Base-by-base conservation (phyloP, 2,329 filamentous ascomycete genomes). In the Phyllosticta citrichinensis region DNA sequence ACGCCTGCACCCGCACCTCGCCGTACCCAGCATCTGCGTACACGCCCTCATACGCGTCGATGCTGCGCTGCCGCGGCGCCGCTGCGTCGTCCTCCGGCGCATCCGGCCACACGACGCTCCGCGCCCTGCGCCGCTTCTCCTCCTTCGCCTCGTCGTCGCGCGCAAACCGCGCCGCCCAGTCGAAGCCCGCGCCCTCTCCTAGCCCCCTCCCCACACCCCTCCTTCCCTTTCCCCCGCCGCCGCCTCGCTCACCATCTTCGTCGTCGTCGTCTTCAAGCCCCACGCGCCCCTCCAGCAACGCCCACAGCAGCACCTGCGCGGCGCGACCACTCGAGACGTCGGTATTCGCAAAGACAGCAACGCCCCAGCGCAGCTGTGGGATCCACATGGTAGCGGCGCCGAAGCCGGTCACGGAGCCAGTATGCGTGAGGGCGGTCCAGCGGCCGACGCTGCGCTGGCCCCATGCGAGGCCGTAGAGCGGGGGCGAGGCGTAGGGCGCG, bases 341-440 rank as follows among this genome's bases (percentile, higher is more conserved):
- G 11, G 59, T 61, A 10, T 61, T 61, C 47, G 59, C 59, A 25
- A 61, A 52, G 27, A 61, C 47, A 5, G 25, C 55, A 1, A 61
- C 55, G 11, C 47, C 59, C 59, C 59, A 61, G 1, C 30, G n/a
- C 11, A 50, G 24, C 47, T 47, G 5, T 0, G 59, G 59, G 47
- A 25, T 47, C 5, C 56, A 61, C 20, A 54, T 54, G 47, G 56
- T 40, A 8, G 5, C 9, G 14, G 59, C 54, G 4, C 50, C 59
- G 20, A 57, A 61, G 54, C 59, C 59, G 19, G 59, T 61, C 19
- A 61, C 59, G 4, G 24, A 14, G 25, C 59, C 59, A 12, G 11
- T 30, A 20, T 61, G 59, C 6, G 8, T 2, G 5, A 40, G 52
- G 12, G 57, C 25, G 30, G 33, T 17, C 22, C 53, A 3, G 2